These are phyloP conservation scores for Ganoderma lingzhi DNA, from an alignment of 1,284 basidiomycete species.

Conservation along the genomic window DNA sequence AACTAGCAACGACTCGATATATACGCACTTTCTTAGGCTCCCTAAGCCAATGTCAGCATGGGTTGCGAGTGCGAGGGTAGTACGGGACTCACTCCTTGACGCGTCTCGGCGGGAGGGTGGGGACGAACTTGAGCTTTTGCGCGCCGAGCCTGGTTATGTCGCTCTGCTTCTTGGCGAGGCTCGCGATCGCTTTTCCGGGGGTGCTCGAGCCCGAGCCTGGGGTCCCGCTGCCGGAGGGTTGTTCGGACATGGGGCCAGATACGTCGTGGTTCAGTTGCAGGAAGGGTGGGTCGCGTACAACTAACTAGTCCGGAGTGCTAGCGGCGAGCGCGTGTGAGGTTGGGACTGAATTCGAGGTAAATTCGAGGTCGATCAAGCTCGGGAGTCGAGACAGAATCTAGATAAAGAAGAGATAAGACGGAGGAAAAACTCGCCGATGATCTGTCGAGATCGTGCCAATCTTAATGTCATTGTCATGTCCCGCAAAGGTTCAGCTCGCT, in stretches of 20 bases:
- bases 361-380: slow-evolving; percentile 4
- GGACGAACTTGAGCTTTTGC: slow-evolving; percentile 82
- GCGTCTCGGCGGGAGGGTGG: slow-evolving; percentile 72
- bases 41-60: slow-evolving; percentile 27
- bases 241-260: slow-evolving; percentile 36
- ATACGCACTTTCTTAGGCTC: slow-evolving; percentile 53
- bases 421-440: slow-evolving; percentile 9
- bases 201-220: slow-evolving; percentile 30
- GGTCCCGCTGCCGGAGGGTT: slow-evolving; percentile 29
- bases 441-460: slow-evolving; percentile 15
- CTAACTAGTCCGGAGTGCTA: not conserved
- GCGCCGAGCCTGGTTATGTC: slow-evolving; percentile 77
- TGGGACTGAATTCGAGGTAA: no score
- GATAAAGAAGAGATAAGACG: not conserved
- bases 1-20: not conserved
- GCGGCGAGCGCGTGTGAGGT: not conserved
- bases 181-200: slow-evolving; percentile 67
- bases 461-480: slow-evolving; percentile 6
- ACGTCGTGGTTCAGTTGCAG: slow-evolving; percentile 10
- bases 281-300: not conserved
- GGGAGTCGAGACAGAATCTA: slow-evolving; percentile 3
- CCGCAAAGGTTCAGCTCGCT: not conserved
- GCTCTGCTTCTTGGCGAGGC: slow-evolving; percentile 72
- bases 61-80: not conserved
- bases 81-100: slow-evolving; percentile 74